Evolutionary conservation across 495 filamentous ascomycete species (phyloP).

Genomic region (Tirmania nivea): DNA sequence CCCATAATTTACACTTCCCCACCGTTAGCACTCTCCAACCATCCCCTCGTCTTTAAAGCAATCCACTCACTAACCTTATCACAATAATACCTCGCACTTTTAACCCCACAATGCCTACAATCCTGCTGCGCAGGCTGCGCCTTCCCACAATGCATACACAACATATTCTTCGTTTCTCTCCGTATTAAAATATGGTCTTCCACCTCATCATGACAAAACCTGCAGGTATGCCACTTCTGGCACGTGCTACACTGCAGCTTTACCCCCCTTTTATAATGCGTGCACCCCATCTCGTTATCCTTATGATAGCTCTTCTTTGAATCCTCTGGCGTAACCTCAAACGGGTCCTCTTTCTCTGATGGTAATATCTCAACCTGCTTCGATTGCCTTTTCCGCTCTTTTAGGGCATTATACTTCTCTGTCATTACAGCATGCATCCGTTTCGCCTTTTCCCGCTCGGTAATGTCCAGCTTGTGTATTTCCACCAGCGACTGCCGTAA

Average conservation of each 20-base stretch:
- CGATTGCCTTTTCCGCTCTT: conserved; percentile 10
- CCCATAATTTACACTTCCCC: conserved; percentile 70
- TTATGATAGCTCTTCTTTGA: conserved; percentile 24
- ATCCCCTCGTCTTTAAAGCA: too few species aligned
- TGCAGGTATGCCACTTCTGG: conserved; percentile 81
- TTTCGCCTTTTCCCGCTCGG: conserved; percentile 55
- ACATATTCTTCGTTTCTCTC: conserved; percentile 75
- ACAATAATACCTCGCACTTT: conserved; percentile 83
- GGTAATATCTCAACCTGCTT: conserved; percentile 20
- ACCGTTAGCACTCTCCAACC: conserved; percentile 56
- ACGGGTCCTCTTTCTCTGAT: conserved; percentile 28
- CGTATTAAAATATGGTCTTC: conserved; percentile 69
- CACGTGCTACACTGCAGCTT: conserved; percentile 84
- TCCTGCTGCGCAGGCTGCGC: conserved; percentile 62
- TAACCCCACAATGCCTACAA: conserved; percentile 53
- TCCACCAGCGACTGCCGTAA: conserved; percentile 55
- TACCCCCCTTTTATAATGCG: conserved; percentile 87
- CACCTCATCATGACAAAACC: conserved; percentile 76
- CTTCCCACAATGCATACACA: conserved; percentile 87
- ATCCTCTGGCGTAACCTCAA: conserved; percentile 36
- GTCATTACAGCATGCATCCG: conserved; percentile 68
- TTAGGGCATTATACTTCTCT: conserved; percentile 42
- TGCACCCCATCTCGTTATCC: conserved; percentile 46
- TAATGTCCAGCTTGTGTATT: conserved; percentile 43
- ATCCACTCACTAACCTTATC: conserved; percentile 53